Evolutionary conservation across 106 monocot species (phyloP).

Genomic region (Dendrobium officinale): DNA sequence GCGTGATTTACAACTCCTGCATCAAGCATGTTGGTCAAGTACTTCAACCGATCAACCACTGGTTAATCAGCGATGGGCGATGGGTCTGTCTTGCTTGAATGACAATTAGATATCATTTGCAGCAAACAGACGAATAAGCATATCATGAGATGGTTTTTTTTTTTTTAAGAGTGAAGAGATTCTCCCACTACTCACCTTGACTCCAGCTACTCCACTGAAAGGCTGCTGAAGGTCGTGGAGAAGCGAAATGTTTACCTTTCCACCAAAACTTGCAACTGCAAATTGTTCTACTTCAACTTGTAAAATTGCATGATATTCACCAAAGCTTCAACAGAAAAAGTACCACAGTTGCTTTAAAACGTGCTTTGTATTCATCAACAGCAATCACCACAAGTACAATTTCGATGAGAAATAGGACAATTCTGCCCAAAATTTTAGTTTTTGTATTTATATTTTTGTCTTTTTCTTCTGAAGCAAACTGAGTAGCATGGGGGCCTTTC

Average conservation of each 20-base stretch:
- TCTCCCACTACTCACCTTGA: constrained; percentile 31
- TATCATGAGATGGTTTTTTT: not conserved
- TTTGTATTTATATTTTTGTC: too few relatives aligned
- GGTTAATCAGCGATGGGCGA: constrained; percentile 62
- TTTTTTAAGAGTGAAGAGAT: not conserved
- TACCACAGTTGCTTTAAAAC: constrained; percentile 76
- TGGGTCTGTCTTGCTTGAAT: constrained; percentile 85
- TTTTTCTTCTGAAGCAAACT: too few relatives aligned
- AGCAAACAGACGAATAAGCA: not conserved
- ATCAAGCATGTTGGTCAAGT: constrained; percentile 82
- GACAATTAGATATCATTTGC: constrained; percentile 88
- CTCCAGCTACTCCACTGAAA: constrained; percentile 70
- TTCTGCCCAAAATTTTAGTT: too few relatives aligned
- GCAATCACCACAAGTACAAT: constrained; percentile 52
- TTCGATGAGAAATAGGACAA: too few relatives aligned
- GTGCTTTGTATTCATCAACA: constrained; percentile 83
- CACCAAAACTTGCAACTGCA: constrained; percentile 82
- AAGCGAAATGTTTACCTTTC: constrained; percentile 61
- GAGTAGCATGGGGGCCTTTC: too few relatives aligned
- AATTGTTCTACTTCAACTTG: constrained; percentile 89
- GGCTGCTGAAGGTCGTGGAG: constrained; percentile 80
- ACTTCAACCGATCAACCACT: constrained; percentile 60
- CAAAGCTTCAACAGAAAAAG: constrained; percentile 65
- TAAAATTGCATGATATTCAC: constrained; percentile 84
- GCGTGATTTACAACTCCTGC: constrained; percentile 56